Evolutionary conservation across 331 rosid genomes (phyloP).

Genomic region (Telfairia occidentalis): DNA sequence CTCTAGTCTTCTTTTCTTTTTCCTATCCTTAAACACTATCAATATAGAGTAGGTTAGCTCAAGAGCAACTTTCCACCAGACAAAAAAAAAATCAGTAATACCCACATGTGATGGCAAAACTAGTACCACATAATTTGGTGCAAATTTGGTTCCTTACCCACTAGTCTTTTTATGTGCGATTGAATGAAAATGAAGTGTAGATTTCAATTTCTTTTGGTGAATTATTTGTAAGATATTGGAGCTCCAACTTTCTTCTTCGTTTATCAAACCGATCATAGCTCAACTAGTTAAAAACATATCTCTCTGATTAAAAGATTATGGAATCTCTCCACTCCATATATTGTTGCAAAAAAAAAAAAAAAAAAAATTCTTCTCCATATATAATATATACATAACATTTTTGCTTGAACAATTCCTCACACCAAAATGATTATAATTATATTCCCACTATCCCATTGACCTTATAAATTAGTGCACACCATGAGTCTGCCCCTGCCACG

Average conservation of each 20-base stretch:
- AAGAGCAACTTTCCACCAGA: not conserved
- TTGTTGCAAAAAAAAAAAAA: too few relatives aligned
- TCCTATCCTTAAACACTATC: not conserved
- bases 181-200: not conserved
- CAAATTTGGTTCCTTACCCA: not conserved
- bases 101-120: not conserved
- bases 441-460: constrained; percentile 13
- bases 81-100: not conserved
- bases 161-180: not conserved
- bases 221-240: not conserved
- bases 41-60: not conserved
- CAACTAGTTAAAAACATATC: too few relatives aligned
- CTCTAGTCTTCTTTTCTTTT: not conserved
- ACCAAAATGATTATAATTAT: not conserved
- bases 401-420: not conserved
- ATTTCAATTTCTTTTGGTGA: not conserved
- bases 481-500: not conserved
- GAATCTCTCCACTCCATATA: too few relatives aligned
- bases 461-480: constrained; percentile 4
- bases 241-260: too few relatives aligned
- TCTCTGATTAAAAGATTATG: too few relatives aligned
- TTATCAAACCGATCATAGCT: too few relatives aligned
- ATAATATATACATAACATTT: not conserved
- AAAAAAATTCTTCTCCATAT: too few relatives aligned
- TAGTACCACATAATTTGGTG: constrained; percentile 1